Conservation (phyloP, 2,329 filamentous ascomycete species). For the Trichophyton schoenleinii region DNA sequence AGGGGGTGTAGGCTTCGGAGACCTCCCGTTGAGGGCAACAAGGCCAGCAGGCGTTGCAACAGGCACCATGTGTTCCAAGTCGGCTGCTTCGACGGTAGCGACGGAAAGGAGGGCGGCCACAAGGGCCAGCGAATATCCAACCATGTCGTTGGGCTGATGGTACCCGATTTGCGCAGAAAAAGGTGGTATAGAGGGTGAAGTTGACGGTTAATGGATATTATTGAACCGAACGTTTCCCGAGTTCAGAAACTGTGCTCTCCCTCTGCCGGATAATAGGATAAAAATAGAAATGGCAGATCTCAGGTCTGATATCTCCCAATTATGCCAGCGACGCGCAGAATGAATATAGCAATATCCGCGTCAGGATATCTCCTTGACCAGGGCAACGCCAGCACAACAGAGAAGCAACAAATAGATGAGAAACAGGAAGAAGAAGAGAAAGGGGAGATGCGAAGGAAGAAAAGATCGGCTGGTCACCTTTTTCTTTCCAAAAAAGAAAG, state of each 20-base stretch:
- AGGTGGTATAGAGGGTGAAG: not conserved
- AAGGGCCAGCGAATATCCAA: constrained; percentile 6
- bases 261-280: not conserved
- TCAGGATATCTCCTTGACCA: not conserved
- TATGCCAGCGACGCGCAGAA: not conserved
- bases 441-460: not conserved
- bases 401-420: not conserved
- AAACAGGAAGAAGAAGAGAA: not conserved
- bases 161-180: not conserved
- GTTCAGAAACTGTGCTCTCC: not conserved
- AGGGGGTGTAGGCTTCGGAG: constrained; percentile 12
- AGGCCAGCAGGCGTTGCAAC: constrained; percentile 11
- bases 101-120: constrained; percentile 12
- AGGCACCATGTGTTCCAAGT: constrained; percentile 8
- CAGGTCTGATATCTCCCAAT: not conserved
- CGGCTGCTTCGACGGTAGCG: constrained; percentile 9
- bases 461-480: not conserved
- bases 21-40: constrained; percentile 12
- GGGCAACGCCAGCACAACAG: too few species aligned
- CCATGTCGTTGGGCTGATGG: constrained; percentile 6
- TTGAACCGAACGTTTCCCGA: not conserved
- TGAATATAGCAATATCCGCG: not conserved
- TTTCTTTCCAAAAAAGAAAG: not conserved
- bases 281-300: not conserved
- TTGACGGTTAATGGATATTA: not conserved